A percentile compares a stretch with the other conserved stretches of the same genome.
Conservation (phyloP, 768 basidiomycete species). For the Galerina sulciceps region DNA sequence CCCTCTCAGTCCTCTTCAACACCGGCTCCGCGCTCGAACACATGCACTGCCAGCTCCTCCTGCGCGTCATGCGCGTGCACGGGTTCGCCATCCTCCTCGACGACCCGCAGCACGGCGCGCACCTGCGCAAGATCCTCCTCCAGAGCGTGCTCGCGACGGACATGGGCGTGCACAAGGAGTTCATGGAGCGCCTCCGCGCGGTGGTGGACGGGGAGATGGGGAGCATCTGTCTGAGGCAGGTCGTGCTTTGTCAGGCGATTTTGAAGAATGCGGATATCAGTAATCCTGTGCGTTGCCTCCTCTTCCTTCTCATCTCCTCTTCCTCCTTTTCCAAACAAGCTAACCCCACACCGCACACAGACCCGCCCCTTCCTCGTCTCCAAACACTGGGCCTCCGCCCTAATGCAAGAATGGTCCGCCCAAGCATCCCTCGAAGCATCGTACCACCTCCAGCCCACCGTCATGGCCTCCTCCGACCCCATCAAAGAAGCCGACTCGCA, state of each 20-base stretch:
- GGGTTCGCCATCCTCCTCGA: slow-evolving; percentile 75
- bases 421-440: slow-evolving; percentile 88
- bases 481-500: slow-evolving; percentile 79
- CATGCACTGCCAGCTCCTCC: slow-evolving; percentile 85
- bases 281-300: slow-evolving; percentile 78
- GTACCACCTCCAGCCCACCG: slow-evolving; percentile 72
- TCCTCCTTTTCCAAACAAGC: no score
- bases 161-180: slow-evolving; percentile 88
- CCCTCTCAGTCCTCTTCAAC: slow-evolving; percentile 86
- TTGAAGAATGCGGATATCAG: slow-evolving; percentile 99
- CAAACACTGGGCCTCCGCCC: slow-evolving; percentile 88
- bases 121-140: slow-evolving; percentile 76
- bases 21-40: slow-evolving; percentile 90
- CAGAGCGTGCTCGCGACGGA: slow-evolving; percentile 91
- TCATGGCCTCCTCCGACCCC: slow-evolving; percentile 44
- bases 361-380: slow-evolving; percentile 92
- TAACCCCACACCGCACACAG: no score
- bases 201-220: slow-evolving; percentile 47
- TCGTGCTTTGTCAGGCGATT: slow-evolving; percentile 85
- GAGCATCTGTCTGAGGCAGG: slow-evolving; percentile 52
- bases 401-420: slow-evolving; percentile 88
- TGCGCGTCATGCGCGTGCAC: slow-evolving; percentile 80
- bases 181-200: slow-evolving; percentile 70
- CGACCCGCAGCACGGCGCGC: slow-evolving; percentile 45
- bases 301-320: background rate